Evolutionary conservation across 73 alveolate species (phyloP).

Genomic region (Tetrahymena thermophila): DNA sequence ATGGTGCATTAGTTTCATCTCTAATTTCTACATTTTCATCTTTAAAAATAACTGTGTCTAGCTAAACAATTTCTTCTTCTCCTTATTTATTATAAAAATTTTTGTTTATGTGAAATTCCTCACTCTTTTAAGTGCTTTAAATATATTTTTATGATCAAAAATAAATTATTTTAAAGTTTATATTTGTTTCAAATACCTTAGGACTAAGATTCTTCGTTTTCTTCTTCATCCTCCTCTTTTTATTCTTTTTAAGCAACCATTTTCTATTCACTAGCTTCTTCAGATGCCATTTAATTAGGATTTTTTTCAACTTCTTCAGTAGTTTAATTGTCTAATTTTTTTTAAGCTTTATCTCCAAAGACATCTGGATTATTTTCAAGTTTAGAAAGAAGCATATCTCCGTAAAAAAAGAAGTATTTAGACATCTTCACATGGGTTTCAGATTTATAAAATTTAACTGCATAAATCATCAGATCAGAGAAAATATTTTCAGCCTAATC

Average conservation of each 20-base stretch:
- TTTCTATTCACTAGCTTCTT: not conserved
- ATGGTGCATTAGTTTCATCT: not conserved
- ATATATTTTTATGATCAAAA: too few relatives aligned
- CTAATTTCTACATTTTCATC: not conserved
- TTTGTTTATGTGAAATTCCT: too few relatives aligned
- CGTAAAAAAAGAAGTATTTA: not conserved
- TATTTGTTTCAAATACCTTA: not conserved
- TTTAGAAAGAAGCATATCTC: not conserved
- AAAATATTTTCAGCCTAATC: not conserved
- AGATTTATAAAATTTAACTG: not conserved
- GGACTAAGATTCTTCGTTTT: not conserved
- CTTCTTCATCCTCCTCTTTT: not conserved
- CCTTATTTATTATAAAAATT: not conserved
- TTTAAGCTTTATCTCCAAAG: not conserved
- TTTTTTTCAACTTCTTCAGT: not conserved
- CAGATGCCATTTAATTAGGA: not conserved
- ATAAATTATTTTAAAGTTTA: too few relatives aligned
- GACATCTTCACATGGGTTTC: not conserved
- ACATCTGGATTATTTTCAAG: not conserved
- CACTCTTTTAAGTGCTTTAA: too few relatives aligned
- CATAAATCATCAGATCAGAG: not conserved
- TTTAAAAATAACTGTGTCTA: not conserved
- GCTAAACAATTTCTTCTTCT: not conserved
- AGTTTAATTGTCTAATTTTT: not conserved
- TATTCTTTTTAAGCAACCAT: not conserved